Evolutionary conservation across 2,329 filamentous ascomycete species (phyloP).

Genomic region (Nemania sp.): DNA sequence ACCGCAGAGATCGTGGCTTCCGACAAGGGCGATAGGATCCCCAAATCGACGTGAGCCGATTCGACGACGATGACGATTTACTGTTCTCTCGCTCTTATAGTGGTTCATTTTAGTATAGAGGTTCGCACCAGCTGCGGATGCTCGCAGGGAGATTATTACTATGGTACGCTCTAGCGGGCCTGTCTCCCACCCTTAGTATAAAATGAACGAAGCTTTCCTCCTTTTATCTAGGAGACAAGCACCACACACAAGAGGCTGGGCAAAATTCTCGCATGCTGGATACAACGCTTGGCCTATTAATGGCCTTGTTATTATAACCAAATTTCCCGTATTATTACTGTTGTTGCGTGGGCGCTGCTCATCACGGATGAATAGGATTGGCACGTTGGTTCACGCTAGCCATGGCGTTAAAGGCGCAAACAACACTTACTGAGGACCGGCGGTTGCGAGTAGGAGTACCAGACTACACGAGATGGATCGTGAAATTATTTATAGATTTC

Average conservation of each 20-base stretch:
- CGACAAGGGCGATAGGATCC: constrained; percentile 44
- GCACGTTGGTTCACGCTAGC: not conserved
- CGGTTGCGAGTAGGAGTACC: not conserved
- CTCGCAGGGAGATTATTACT: not conserved
- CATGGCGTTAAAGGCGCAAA: constrained; percentile 1
- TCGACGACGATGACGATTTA: not conserved
- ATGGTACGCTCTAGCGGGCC: not conserved
- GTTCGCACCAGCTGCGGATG: not conserved
- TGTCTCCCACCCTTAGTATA: not conserved
- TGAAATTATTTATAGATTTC: constrained; percentile 6
- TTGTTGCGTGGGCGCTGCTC: not conserved
- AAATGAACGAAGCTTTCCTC: not conserved
- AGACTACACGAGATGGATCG: constrained; percentile 1
- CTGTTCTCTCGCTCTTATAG: not conserved
- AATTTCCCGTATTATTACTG: constrained; percentile 26
- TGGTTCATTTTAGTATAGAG: not conserved
- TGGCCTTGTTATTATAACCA: not conserved
- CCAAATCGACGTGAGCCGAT: constrained; percentile 3
- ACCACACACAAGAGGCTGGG: not conserved
- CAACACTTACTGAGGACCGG: not conserved
- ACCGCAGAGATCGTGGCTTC: constrained; percentile 45
- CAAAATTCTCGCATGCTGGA: not conserved
- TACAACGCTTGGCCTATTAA: not conserved
- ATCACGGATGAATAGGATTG: not conserved
- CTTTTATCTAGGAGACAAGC: not conserved